Evolutionary conservation across 805 yeast species (phyloP), one percentile per base, ranked within the genome.

Genomic region (Wickerhamomyces alni): DNA sequence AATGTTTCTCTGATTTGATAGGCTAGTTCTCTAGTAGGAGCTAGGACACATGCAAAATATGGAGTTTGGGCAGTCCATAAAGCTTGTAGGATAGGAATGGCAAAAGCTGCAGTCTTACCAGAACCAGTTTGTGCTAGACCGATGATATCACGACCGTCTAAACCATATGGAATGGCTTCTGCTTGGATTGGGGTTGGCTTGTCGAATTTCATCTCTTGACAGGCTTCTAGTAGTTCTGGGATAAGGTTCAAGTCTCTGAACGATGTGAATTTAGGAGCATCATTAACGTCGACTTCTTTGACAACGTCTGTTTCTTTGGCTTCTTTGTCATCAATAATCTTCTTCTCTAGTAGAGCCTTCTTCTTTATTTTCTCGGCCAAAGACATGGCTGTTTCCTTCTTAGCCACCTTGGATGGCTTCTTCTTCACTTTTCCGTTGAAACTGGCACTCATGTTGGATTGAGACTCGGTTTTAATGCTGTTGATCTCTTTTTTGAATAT

Each of bases 81-180:
- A 1, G 87, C 80, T 60, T 93, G 97, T 25, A 93, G 70, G 33
- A 93, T 87, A 1, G 99, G 99, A 37, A 93, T 78, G 8, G 98
- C 97, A 70, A 93, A 93, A 0, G 99, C 99, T 0, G 98, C 99
- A 0, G 99, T 93, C 62, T 91, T 91, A 47, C 99, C 99, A 4
- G 96, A 87, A 33, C 99, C 99, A 0, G 99, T 91, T 57, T 91
- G 96, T 0, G 99, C 99, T 45, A 91, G 72, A 12, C 99, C 99
- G 55, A 91, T 88, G 35, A 91, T 82, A 64, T 91, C 99, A 48
- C 87, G 78, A 4, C 96, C 96, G 49, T 82, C 77, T 16, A 93
- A 64, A 3, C 96, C 96, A 48, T 84, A 83, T 1, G 98, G 98
- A 45, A 91, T 84, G 11, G 96, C 76, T 61, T 87, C 87, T 8